These are phyloP conservation scores for Magnolia officinalis DNA, from an alignment of 164 flowering plant species.

Conservation along the genomic window DNA sequence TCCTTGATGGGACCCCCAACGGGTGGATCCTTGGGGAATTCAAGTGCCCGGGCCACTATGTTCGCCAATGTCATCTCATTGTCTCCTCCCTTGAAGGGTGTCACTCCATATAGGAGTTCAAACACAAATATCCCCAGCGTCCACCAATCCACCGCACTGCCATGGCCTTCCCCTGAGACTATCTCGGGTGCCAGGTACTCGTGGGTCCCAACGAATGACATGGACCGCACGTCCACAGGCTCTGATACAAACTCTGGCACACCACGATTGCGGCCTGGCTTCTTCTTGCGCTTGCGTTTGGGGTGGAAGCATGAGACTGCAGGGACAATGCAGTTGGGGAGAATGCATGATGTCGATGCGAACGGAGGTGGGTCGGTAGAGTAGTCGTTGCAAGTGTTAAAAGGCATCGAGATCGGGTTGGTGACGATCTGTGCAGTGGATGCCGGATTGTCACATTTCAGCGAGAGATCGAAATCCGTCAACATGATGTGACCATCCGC, in stretches of 20 bases:
- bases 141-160: slow-evolving; percentile 96
- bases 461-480: slow-evolving; percentile 84
- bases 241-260: slow-evolving; percentile 63
- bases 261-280: slow-evolving; percentile 22
- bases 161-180: slow-evolving; percentile 85
- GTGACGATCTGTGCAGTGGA: slow-evolving; percentile 56
- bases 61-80: slow-evolving; percentile 78
- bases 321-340: slow-evolving; percentile 75
- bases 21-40: slow-evolving; percentile 67
- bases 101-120: slow-evolving; percentile 68
- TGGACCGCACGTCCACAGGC: slow-evolving; percentile 71
- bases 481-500: slow-evolving; percentile 91
- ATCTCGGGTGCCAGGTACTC: slow-evolving; percentile 92
- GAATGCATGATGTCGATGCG: slow-evolving; percentile 56
- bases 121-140: slow-evolving; percentile 75
- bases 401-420: slow-evolving; percentile 11
- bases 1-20: slow-evolving; percentile 47
- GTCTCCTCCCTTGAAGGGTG: slow-evolving; percentile 73
- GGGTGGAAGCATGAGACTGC: slow-evolving; percentile 76
- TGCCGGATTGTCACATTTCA: slow-evolving; percentile 48
- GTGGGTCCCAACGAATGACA: slow-evolving; percentile 92
- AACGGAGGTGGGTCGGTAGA: slow-evolving; percentile 26
- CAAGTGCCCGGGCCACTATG: slow-evolving; percentile 77
- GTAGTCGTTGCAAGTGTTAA: slow-evolving; percentile 12
- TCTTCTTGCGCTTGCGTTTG: slow-evolving; percentile 52